Conservation (phyloP, 305 asterid species). For the Ilex paraguariensis region DNA sequence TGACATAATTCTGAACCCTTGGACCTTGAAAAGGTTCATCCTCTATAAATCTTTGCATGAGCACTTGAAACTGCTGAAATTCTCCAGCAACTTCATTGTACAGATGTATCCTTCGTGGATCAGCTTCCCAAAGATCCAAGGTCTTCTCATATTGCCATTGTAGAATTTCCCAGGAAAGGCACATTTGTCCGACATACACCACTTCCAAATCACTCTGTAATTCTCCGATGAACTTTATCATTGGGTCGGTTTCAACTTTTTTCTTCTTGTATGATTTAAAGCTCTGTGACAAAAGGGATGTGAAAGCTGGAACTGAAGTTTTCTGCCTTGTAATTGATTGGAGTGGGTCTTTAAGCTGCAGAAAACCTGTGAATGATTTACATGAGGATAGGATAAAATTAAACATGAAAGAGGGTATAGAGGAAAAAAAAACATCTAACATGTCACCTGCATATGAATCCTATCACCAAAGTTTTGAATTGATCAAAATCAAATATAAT, state of each 20-base stretch:
- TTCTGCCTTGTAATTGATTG: constrained; percentile 45
- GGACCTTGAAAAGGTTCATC: constrained; percentile 85
- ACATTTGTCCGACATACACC: constrained; percentile 88
- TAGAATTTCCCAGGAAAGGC: constrained; percentile 96
- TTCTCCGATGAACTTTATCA: constrained; percentile 69
- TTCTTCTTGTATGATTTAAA: constrained; percentile 57
- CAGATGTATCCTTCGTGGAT: constrained; percentile 47
- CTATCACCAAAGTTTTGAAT: too few relatives aligned
- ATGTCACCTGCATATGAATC: too few relatives aligned
- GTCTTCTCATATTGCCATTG: constrained; percentile 86
- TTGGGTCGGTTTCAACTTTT: constrained; percentile 58
- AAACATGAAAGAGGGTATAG: too few relatives aligned
- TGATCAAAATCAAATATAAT: too few relatives aligned
- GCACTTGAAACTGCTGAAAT: constrained; percentile 91
- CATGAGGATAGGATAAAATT: neutral
- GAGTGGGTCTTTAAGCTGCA: constrained; percentile 80
- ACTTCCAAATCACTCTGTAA: constrained; percentile 77
- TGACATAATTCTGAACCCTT: constrained; percentile 63
- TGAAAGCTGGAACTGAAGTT: constrained; percentile 47
- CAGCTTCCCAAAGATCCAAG: constrained; percentile 75
- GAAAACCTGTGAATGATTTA: constrained; percentile 51
- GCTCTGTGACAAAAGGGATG: constrained; percentile 57
- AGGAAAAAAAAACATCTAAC: too few relatives aligned
- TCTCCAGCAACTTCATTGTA: constrained; percentile 86
- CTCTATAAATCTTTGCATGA: constrained; percentile 77